Evolutionary conservation across 2,329 filamentous ascomycete genomes (phyloP).

Genomic region (Phymatotrichopsis omnivora): DNA sequence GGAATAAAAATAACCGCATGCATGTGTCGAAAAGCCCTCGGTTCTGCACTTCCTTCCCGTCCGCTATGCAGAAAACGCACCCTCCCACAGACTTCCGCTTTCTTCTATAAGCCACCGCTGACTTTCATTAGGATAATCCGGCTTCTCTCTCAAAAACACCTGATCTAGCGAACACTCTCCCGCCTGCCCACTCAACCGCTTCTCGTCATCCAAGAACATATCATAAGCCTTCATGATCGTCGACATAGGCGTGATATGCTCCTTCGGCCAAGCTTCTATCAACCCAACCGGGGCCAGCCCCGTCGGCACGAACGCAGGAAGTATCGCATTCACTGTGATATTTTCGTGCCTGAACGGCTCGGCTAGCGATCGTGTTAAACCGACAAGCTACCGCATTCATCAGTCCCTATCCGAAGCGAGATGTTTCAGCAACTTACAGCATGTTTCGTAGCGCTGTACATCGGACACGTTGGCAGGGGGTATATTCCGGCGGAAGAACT

Average conservation of each 20-base stretch:
- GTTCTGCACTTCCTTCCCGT: too few species aligned
- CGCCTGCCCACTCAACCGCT: conserved; percentile 36
- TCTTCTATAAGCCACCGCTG: conserved; percentile 34
- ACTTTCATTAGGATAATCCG: conserved; percentile 37
- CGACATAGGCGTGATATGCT: conserved; percentile 35
- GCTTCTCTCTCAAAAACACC: conserved; percentile 36
- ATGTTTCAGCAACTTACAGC: conserved; percentile 21
- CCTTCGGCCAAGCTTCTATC: conserved; percentile 32
- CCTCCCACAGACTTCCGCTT: conserved; percentile 16
- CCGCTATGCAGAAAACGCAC: too few species aligned
- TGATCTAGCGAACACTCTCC: conserved; percentile 38
- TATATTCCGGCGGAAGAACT: conserved; percentile 36
- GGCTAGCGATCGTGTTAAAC: conserved; percentile 33
- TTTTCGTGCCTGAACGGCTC: conserved; percentile 32
- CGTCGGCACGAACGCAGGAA: conserved; percentile 35
- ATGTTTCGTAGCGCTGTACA: conserved; percentile 18
- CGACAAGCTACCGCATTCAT: conserved; percentile 31
- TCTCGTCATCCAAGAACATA: conserved; percentile 33
- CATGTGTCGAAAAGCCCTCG: too few species aligned
- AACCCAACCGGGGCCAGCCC: conserved; percentile 32
- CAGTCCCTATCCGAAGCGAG: conserved; percentile 26
- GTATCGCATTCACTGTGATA: conserved; percentile 36
- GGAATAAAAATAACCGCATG: too few species aligned
- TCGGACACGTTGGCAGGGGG: conserved; percentile 23
- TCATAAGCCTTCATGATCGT: conserved; percentile 35